These are phyloP conservation scores for Ceratobasidium papillatum DNA, from an alignment of 1,284 basidiomycete species.

Conservation along the genomic window DNA sequence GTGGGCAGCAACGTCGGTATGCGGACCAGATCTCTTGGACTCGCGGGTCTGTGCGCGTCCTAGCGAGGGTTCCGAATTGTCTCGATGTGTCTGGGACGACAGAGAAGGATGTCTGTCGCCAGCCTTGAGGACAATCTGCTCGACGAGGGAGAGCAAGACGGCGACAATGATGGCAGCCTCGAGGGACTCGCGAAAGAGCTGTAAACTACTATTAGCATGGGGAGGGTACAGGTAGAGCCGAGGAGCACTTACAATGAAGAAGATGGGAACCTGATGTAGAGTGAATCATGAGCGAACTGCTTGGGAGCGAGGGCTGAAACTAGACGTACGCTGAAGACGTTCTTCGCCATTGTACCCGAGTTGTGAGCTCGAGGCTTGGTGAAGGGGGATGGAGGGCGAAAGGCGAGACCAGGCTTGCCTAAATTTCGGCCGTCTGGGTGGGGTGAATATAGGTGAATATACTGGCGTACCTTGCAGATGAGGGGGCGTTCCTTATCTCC, in stretches of 20 bases:
- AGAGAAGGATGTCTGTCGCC: constrained; percentile 53
- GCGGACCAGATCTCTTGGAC: constrained; percentile 45
- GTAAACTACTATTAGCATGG: background rate
- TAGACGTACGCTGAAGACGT: constrained; percentile 69
- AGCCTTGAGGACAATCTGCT: constrained; percentile 67
- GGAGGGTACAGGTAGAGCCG: background rate
- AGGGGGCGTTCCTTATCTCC: constrained; percentile 25
- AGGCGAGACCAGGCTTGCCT: constrained; percentile 30
- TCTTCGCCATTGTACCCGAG: constrained; percentile 60
- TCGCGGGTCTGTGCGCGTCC: constrained; percentile 21
- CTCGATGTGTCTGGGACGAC: constrained; percentile 40
- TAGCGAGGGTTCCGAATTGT: constrained; percentile 13
- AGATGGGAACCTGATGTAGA: constrained; percentile 61
- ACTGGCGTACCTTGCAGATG: background rate
- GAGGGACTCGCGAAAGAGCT: constrained; percentile 83
- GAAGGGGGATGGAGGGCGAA: constrained; percentile 43
- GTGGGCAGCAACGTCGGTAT: constrained; percentile 24
- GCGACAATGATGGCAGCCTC: constrained; percentile 90
- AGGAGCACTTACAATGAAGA: constrained; percentile 68
- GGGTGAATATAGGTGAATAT: background rate
- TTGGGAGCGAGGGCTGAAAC: constrained; percentile 8
- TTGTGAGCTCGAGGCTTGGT: constrained; percentile 28
- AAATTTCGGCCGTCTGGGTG: constrained; percentile 2
- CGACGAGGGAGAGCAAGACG: constrained; percentile 83
- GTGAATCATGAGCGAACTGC: background rate